Evolutionary conservation across 352 stramenopile species (phyloP).

Genomic region (Phytopythium vexans): DNA sequence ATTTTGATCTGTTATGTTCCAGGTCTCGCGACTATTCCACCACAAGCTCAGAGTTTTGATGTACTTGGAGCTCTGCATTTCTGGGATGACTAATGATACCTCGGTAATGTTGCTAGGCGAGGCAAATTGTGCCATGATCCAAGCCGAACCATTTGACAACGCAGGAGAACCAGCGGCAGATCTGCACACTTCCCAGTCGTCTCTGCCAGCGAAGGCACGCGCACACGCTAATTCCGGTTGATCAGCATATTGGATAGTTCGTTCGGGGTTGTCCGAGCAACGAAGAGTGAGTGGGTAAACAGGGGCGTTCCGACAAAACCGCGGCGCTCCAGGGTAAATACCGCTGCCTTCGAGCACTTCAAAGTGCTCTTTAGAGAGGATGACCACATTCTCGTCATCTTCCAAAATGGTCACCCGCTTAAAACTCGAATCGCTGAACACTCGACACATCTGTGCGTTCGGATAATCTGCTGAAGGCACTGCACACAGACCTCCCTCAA

Average conservation of each 20-base stretch:
- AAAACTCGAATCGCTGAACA: slow-evolving; percentile 52
- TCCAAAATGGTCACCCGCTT: slow-evolving; percentile 50
- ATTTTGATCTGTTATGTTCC: background rate
- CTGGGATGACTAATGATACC: no score
- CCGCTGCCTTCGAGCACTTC: slow-evolving; percentile 50
- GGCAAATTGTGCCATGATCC: no score
- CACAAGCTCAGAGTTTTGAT: slow-evolving; percentile 24
- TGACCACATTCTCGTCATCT: slow-evolving; percentile 61
- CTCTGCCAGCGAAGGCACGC: slow-evolving; percentile 13
- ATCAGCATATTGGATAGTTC: background rate
- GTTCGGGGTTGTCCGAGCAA: slow-evolving; percentile 24
- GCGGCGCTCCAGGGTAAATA: slow-evolving; percentile 35
- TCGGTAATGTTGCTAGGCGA: no score
- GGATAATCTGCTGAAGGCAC: background rate
- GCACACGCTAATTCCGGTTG: no score
- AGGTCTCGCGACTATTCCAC: slow-evolving; percentile 18
- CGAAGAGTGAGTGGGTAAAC: slow-evolving; percentile 22
- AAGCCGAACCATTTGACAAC: no score
- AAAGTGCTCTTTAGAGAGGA: slow-evolving; percentile 42
- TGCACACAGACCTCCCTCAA: slow-evolving; percentile 27
- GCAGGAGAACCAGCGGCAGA: slow-evolving; percentile 3
- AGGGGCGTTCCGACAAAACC: slow-evolving; percentile 19
- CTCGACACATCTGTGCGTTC: slow-evolving; percentile 16
- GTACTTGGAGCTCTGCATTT: no score
- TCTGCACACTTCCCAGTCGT: slow-evolving; percentile 34